These are phyloP conservation scores for Mrakia gelida DNA, from an alignment of 768 basidiomycete genomes.

Conservation along the genomic window DNA sequence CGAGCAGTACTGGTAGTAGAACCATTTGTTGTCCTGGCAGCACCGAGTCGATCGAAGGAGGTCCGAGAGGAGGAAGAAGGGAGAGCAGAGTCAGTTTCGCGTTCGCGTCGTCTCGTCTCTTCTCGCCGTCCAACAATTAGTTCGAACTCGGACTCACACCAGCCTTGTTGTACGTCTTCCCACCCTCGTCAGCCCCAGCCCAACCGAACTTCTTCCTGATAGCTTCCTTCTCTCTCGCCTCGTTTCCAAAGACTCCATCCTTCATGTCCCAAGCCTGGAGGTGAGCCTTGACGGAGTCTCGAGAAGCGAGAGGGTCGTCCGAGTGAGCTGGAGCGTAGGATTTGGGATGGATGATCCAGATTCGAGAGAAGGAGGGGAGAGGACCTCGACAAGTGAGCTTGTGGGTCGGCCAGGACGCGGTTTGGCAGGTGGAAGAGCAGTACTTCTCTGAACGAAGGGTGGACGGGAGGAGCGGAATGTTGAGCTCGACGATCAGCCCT, in stretches of 20 bases:
- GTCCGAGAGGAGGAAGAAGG: too few relatives aligned
- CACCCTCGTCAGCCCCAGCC: not conserved
- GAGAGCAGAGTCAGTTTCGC: too few relatives aligned
- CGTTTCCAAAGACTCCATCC: not conserved
- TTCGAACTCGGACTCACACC: not conserved
- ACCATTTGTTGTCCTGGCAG: not conserved
- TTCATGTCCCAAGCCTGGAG: not conserved
- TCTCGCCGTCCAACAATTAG: too few relatives aligned
- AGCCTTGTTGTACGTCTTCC: not conserved
- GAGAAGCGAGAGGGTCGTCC: not conserved
- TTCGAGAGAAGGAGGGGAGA: not conserved
- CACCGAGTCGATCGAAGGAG: too few relatives aligned
- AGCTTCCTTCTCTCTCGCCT: not conserved
- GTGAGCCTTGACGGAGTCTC: not conserved
- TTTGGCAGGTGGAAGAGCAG: too few relatives aligned
- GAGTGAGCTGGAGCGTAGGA: not conserved
- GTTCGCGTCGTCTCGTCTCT: not conserved
- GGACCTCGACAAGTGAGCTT: not conserved
- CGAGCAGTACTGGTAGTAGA: not conserved
- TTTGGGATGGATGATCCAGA: conserved; percentile 1
- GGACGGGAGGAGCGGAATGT: too few relatives aligned
- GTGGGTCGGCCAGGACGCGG: not conserved
- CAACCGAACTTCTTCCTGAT: not conserved
- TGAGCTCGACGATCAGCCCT: too few relatives aligned
- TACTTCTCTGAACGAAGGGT: not conserved